Evolutionary conservation across 2,329 filamentous ascomycete genomes (phyloP).

Genomic region (Fusarium ramigenum): DNA sequence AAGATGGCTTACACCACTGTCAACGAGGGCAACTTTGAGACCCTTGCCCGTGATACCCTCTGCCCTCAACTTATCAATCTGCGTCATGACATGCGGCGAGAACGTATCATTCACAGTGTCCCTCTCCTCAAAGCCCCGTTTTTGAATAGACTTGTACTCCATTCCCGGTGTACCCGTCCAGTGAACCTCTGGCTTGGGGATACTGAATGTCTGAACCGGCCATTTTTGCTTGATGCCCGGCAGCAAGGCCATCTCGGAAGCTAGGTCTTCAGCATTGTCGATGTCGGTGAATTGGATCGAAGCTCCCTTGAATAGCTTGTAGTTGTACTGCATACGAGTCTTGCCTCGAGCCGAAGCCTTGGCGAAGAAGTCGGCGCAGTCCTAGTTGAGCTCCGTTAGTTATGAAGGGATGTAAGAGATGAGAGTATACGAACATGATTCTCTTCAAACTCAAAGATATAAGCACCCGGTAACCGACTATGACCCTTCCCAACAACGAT

Average conservation of each 20-base stretch:
- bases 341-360: conserved; percentile 48
- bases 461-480: conserved; percentile 56
- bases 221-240: conserved; percentile 60
- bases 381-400: conserved; percentile 9
- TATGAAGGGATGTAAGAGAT: fast-evolving
- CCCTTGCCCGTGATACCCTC: conserved; percentile 60
- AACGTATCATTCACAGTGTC: conserved; percentile 49
- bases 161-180: conserved; percentile 52
- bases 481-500: conserved; percentile 29
- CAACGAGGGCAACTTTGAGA: conserved; percentile 63
- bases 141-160: conserved; percentile 30
- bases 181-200: conserved; percentile 54
- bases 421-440: conserved; percentile 51
- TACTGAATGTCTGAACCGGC: conserved; percentile 56
- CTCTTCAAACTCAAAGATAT: conserved; percentile 64
- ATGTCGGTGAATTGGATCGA: conserved; percentile 62
- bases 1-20: conserved; percentile 59
- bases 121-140: conserved; percentile 26
- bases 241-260: conserved; percentile 52
- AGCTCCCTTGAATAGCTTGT: conserved; percentile 62
- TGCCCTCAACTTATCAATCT: conserved; percentile 62
- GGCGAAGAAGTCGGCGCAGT: conserved; percentile 29
- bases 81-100: conserved; percentile 64
- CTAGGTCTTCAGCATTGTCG: conserved; percentile 55
- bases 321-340: conserved; percentile 58